phyloP scores from a whole-genome alignment of 2,329 filamentous ascomycete species.

The Ascochyta fabae region DNA sequence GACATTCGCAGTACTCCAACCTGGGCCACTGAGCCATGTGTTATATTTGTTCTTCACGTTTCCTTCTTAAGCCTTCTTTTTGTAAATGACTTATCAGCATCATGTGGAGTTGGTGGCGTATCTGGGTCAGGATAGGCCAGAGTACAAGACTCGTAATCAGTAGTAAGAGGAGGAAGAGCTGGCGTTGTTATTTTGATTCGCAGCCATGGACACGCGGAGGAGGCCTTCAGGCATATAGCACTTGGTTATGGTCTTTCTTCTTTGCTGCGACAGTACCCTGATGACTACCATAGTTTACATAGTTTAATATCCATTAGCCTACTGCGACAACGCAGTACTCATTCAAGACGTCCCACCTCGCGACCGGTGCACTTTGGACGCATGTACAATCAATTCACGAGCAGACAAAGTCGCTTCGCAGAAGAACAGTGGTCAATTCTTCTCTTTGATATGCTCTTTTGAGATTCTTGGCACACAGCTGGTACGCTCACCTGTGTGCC shows the following conservation, averaged over 20 bases:
- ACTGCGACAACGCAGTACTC: neutral
- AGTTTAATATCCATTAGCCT: constrained; percentile 14
- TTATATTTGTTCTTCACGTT: constrained; percentile 7
- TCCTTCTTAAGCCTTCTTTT: constrained; percentile 8
- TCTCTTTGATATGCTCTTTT: neutral
- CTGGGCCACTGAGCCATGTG: constrained; percentile 35
- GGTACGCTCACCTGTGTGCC: neutral
- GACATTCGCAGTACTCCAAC: constrained; percentile 46
- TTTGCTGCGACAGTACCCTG: neutral
- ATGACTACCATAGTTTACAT: constrained; percentile 22
- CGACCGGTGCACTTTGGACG: neutral
- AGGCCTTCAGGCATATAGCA: neutral
- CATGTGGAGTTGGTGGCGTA: constrained; percentile 2
- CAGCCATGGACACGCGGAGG: neutral
- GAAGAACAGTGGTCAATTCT: neutral
- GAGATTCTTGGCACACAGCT: neutral
- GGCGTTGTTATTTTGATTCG: neutral
- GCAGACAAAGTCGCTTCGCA: neutral
- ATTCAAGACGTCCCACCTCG: neutral
- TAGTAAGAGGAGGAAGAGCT: neutral
- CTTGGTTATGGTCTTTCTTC: neutral
- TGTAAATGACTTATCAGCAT: constrained; percentile 4
- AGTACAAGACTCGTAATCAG: constrained; percentile 7
- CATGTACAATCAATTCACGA: neutral
- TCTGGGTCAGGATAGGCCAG: neutral